Percentiles rank a stretch among this genome's conserved stretches.
Conservation (phyloP, 257 asterid genomes). For the Nicotiana paniculata region DNA sequence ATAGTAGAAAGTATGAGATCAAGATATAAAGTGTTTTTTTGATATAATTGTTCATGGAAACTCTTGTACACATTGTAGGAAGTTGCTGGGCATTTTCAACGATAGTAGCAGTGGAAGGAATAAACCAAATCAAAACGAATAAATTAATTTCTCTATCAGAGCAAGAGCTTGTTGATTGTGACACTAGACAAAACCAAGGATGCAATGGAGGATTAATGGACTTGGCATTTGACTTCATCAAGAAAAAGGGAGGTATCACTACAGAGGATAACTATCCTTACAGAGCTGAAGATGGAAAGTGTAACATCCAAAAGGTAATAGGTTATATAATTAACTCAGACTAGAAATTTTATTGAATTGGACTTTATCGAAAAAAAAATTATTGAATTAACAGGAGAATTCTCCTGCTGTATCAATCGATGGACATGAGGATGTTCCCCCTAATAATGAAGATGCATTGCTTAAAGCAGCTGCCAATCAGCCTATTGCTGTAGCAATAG, state of each 20-base stretch:
- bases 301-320: conserved; percentile 52
- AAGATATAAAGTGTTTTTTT: neutral
- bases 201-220: conserved; percentile 94
- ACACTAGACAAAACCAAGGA: conserved; percentile 53
- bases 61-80: conserved; percentile 29
- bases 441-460: conserved; percentile 52
- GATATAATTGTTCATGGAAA: neutral
- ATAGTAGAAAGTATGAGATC: neutral
- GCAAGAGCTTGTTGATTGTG: conserved; percentile 89
- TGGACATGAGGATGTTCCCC: conserved; percentile 64
- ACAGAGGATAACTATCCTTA: conserved; percentile 73
- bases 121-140: conserved; percentile 63
- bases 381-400: conserved; percentile 27
- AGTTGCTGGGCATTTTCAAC: conserved; percentile 98
- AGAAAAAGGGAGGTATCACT: conserved; percentile 61
- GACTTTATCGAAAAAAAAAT: too few relatives aligned
- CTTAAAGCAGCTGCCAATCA: conserved; percentile 74
- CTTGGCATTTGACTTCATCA: conserved; percentile 58
- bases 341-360: too few relatives aligned
- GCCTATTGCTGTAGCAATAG: conserved; percentile 72
- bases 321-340: neutral
- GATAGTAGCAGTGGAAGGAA: conserved; percentile 79
- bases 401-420: conserved; percentile 59
- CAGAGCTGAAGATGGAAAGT: conserved; percentile 48
- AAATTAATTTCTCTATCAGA: conserved; percentile 65